Base-by-base conservation (phyloP, 2,329 filamentous ascomycete genomes). In the Acrocalymma vagum region DNA sequence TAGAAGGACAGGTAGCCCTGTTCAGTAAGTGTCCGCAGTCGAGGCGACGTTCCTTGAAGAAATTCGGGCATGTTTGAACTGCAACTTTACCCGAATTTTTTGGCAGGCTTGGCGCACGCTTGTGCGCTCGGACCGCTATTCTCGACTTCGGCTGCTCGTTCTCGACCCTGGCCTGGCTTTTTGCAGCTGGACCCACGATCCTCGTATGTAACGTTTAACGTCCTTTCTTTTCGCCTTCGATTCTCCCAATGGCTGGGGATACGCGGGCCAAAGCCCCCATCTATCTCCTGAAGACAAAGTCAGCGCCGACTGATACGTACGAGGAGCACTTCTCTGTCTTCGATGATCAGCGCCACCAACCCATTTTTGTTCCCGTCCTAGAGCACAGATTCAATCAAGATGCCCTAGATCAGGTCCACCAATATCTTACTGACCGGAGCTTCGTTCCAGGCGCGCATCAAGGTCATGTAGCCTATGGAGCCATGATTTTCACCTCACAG, bases 401-500 rank as follows among this genome's bases (percentile, higher is more conserved):
- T 16, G 82, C 85, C 2, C 70, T 90, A 55, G 63, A 70, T 18
- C 69, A 71, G 28, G 70, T 91, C 15, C 73, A 74, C 20, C 59
- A 67, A 3, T 62, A 84, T 11, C 75, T 92, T 15, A 60, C 65
- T 46, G 60, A 58, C 27, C 70, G 72, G 29, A 71, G 69, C 17
- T 72, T 78, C 45, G 62, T 58, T 10, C 48, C 52, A 21, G 43
- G 31, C 28, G 29, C 41, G 18, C 35, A 53, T 22, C 36, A 49
- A 5, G 44, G 51, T 14, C 43, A 58, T 6, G 60, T 58, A 10
- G 67, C 69, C 38, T 93, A 89, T 60, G 87, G 88, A 5, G 89
- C 87, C n/a, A 72, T 93, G 42, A 85, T 94, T 33, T 93, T 94
- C 62, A 94, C 89, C 2, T 92, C 87, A 6, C 90, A 94, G 65